Percentiles rank a stretch among this genome's conserved stretches.
Conservation (phyloP, 2,329 filamentous ascomycete species). For the Daldinia eschscholtzii region DNA sequence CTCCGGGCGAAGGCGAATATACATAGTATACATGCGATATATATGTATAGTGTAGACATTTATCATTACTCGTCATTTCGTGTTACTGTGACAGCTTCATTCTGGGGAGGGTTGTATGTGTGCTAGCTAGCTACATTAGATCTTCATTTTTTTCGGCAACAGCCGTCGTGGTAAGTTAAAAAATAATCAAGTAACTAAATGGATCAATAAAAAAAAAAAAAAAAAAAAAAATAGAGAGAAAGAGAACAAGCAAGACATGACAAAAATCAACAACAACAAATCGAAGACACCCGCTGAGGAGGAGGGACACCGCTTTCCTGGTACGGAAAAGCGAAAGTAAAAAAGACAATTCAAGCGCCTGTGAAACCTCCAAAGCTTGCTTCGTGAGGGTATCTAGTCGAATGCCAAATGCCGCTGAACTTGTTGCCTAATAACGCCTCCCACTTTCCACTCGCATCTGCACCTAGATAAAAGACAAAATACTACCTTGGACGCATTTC, state of each 20-base stretch:
- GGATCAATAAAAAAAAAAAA: slow-evolving; percentile 17
- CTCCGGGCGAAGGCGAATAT: neutral
- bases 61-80: slow-evolving; percentile 29
- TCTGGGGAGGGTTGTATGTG: slow-evolving; percentile 20
- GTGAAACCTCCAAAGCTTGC: slow-evolving; percentile 46
- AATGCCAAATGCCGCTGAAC: slow-evolving; percentile 42
- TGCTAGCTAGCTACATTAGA: slow-evolving; percentile 35
- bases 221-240: too few species aligned
- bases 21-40: neutral
- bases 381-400: slow-evolving; percentile 50
- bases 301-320: neutral
- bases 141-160: slow-evolving; percentile 9
- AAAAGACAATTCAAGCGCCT: slow-evolving; percentile 36
- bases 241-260: slow-evolving; percentile 3
- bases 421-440: slow-evolving; percentile 32
- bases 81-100: slow-evolving; percentile 37
- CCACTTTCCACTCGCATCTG: slow-evolving; percentile 2
- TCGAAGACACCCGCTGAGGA: slow-evolving; percentile 11
- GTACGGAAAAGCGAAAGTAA: slow-evolving; percentile 17
- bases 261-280: slow-evolving; percentile 7
- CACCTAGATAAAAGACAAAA: slow-evolving; percentile 18
- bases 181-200: slow-evolving; percentile 15
- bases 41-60: neutral
- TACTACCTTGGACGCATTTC: slow-evolving; percentile 8
- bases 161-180: slow-evolving; percentile 1